These are phyloP conservation scores for Colletotrichum gigasporum DNA, from an alignment of 2,329 filamentous ascomycete genomes.

Conservation along the genomic window DNA sequence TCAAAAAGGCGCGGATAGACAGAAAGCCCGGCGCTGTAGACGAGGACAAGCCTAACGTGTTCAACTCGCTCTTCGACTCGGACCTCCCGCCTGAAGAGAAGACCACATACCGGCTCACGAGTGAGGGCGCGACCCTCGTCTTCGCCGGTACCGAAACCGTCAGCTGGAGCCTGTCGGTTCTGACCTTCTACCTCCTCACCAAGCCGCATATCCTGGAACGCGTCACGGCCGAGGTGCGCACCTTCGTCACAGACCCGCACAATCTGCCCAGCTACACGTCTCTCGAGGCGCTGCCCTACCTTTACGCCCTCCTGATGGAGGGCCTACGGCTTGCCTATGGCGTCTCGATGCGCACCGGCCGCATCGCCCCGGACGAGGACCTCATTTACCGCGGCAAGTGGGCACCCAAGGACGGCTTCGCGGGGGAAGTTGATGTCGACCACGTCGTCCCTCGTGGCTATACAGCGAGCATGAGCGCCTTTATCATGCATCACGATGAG, in stretches of 20 bases:
- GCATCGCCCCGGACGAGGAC: constrained; percentile 33
- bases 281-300: constrained; percentile 50
- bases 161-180: constrained; percentile 34
- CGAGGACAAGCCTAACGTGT: constrained; percentile 15
- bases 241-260: constrained; percentile 34
- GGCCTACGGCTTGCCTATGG: constrained; percentile 34
- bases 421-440: neutral
- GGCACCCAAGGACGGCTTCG: neutral
- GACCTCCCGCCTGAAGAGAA: constrained; percentile 47
- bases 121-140: constrained; percentile 49
- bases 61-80: constrained; percentile 38
- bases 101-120: constrained; percentile 41
- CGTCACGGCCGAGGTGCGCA: constrained; percentile 37
- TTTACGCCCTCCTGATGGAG: constrained; percentile 34
- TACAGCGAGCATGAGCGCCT: constrained; percentile 28
- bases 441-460: constrained; percentile 21
- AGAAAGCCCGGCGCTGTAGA: too few relatives aligned
- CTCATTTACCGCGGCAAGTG: constrained; percentile 33
- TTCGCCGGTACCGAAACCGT: constrained; percentile 48
- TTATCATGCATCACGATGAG: constrained; percentile 32
- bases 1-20: neutral
- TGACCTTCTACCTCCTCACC: constrained; percentile 39
- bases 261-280: constrained; percentile 35
- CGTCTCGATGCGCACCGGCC: constrained; percentile 16
- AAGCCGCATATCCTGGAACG: constrained; percentile 31